Percentiles rank a stretch among this genome's conserved stretches.
Evolutionary conservation across 2,329 filamentous ascomycete species (phyloP).

Genomic region (Colletotrichum lentis): DNA sequence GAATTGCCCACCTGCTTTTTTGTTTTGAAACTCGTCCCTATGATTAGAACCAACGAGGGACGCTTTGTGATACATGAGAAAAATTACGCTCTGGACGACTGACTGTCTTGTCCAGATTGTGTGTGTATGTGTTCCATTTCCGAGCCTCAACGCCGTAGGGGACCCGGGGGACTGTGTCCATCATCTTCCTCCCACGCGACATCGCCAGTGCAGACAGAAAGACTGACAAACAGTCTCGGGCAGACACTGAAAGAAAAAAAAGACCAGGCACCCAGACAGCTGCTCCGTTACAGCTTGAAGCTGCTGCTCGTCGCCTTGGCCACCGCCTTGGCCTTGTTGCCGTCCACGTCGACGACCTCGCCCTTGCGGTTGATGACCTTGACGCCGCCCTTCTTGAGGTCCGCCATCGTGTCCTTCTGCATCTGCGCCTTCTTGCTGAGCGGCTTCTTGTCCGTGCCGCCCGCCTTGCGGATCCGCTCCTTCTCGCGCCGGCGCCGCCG

Average conservation of each 20-base stretch:
- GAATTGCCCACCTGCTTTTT: conserved; percentile 1
- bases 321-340: conserved; percentile 71
- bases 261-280: too few species aligned
- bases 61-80: conserved; percentile 28
- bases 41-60: neutral
- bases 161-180: neutral
- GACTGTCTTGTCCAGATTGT: neutral
- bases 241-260: too few species aligned
- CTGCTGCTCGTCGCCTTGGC: conserved; percentile 63
- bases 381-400: conserved; percentile 84
- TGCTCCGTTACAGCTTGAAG: conserved; percentile 64
- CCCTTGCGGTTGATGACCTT: conserved; percentile 93
- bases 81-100: conserved; percentile 7
- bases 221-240: neutral
- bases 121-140: neutral
- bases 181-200: neutral
- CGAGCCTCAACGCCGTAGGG: conserved; percentile 28
- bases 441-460: conserved; percentile 57
- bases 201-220: neutral
- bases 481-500: conserved; percentile 81
- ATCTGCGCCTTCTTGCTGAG: conserved; percentile 65
- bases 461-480: conserved; percentile 80
- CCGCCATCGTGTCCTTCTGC: conserved; percentile 63
- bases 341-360: conserved; percentile 82
- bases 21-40: conserved; percentile 6